Evolutionary conservation across 164 flowering plant species (phyloP).

Genomic region (Umbellularia californica): DNA sequence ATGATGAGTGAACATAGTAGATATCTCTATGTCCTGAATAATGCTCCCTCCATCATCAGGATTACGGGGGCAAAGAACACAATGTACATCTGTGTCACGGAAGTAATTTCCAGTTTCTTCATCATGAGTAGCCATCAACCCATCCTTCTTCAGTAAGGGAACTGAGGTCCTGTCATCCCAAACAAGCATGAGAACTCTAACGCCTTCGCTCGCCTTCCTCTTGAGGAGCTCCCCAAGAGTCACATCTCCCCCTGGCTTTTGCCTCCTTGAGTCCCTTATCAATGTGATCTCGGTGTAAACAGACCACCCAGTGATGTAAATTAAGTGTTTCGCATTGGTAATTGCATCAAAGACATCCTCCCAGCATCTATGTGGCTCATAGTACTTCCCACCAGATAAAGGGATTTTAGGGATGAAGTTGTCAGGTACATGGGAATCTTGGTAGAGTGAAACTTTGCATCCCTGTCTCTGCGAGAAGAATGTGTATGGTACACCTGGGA

Average conservation of each 20-base stretch:
- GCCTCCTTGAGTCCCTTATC: slow-evolving; percentile 58
- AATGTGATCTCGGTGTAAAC: slow-evolving; percentile 58
- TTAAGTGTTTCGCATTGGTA: slow-evolving; percentile 54
- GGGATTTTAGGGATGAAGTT: slow-evolving; percentile 49
- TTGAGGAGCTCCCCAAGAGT: slow-evolving; percentile 70
- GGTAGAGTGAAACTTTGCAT: slow-evolving; percentile 62
- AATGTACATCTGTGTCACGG: slow-evolving; percentile 45
- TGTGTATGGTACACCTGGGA: slow-evolving; percentile 69
- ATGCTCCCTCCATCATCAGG: slow-evolving; percentile 62
- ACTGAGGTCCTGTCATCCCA: slow-evolving; percentile 87
- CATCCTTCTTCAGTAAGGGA: slow-evolving; percentile 48
- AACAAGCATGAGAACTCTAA: slow-evolving; percentile 73
- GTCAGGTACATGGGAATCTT: slow-evolving; percentile 70
- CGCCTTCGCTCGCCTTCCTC: slow-evolving; percentile 75
- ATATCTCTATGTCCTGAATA: slow-evolving; percentile 51
- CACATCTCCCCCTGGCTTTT: slow-evolving; percentile 47
- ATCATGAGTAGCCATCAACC: slow-evolving; percentile 80
- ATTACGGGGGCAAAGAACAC: slow-evolving; percentile 68
- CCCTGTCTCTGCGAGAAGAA: slow-evolving; percentile 58
- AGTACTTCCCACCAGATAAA: slow-evolving; percentile 45
- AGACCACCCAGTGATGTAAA: slow-evolving; percentile 85
- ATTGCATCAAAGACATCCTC: slow-evolving; percentile 79
- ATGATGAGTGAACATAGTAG: slow-evolving; percentile 83
- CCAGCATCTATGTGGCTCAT: slow-evolving; percentile 70
- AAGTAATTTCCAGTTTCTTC: slow-evolving; percentile 60